phyloP scores from a whole-genome alignment of 2,329 filamentous ascomycete species.

The Coniochaeta sp. region DNA sequence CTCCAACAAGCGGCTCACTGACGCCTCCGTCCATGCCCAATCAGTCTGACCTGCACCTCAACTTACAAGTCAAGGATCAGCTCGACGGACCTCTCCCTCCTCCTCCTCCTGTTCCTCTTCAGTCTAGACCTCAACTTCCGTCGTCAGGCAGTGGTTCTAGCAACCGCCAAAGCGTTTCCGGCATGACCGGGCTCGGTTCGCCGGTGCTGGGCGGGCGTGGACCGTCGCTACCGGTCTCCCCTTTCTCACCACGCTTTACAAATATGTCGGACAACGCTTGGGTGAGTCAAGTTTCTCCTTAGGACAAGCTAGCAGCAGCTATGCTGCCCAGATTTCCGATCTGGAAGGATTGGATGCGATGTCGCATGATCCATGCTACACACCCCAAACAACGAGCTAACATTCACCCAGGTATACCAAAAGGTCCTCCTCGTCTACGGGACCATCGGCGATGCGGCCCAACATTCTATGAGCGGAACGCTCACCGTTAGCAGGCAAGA shows the following conservation, averaged over 20 bases:
- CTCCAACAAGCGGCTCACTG: slow-evolving; percentile 59
- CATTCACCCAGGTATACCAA: slow-evolving; percentile 65
- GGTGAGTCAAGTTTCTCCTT: slow-evolving; percentile 46
- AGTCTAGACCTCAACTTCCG: slow-evolving; percentile 27
- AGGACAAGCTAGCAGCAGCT: neutral
- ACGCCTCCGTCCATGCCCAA: slow-evolving; percentile 69
- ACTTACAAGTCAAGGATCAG: slow-evolving; percentile 50
- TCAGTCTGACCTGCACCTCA: slow-evolving; percentile 57
- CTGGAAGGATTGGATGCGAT: neutral
- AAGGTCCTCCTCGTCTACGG: slow-evolving; percentile 80
- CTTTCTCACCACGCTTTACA: slow-evolving; percentile 71
- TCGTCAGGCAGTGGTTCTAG: slow-evolving; percentile 24
- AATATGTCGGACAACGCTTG: slow-evolving; percentile 78
- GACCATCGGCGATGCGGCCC: slow-evolving; percentile 65
- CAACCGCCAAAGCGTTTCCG: slow-evolving; percentile 57
- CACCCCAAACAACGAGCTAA: slow-evolving; percentile 12
- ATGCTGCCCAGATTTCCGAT: neutral
- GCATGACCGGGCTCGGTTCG: slow-evolving; percentile 54
- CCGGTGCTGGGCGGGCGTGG: slow-evolving; percentile 44
- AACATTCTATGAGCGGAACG: slow-evolving; percentile 66
- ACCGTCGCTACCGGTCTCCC: slow-evolving; percentile 56
- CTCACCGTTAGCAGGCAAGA: slow-evolving; percentile 75
- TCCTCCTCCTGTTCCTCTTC: slow-evolving; percentile 20
- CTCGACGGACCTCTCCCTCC: slow-evolving; percentile 18
- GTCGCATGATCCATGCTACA: neutral